These are phyloP conservation scores for Cladophialophora bantiana DNA, from an alignment of 2,329 filamentous ascomycete genomes.

Conservation along the genomic window DNA sequence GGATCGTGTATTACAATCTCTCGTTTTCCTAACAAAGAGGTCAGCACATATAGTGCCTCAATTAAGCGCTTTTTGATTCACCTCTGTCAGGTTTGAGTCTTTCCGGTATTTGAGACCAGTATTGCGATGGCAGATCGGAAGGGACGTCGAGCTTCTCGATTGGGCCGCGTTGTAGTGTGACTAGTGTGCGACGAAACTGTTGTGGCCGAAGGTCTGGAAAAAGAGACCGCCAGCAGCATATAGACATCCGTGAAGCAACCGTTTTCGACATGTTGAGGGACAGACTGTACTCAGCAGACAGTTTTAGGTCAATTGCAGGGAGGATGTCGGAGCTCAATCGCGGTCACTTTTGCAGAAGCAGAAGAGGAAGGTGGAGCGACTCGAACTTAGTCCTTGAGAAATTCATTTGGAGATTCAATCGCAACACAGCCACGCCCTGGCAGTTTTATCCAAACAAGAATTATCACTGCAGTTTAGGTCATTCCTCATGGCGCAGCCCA, in stretches of 20 bases:
- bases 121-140: conserved; percentile 50
- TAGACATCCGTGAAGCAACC: conserved; percentile 66
- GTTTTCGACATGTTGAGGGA: conserved; percentile 64
- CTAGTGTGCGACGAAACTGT: conserved; percentile 56
- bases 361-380: conserved; percentile 19
- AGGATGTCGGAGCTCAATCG: conserved; percentile 2
- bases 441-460: background rate
- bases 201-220: conserved; percentile 66
- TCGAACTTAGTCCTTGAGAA: conserved; percentile 4
- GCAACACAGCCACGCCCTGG: background rate
- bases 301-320: background rate
- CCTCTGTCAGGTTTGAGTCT: conserved; percentile 49
- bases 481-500: conserved; percentile 47
- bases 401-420: conserved; percentile 10
- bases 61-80: conserved; percentile 37
- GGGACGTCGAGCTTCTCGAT: conserved; percentile 51
- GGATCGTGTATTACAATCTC: conserved; percentile 63
- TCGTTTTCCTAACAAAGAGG: conserved; percentile 49
- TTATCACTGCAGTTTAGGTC: background rate
- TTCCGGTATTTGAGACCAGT: conserved; percentile 52
- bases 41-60: background rate
- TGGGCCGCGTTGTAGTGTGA: conserved; percentile 56
- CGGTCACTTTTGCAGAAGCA: background rate
- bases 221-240: conserved; percentile 73
- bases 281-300: background rate